Base-by-base conservation (phyloP, 345 rosid species). In the Populus pruinosa region DNA sequence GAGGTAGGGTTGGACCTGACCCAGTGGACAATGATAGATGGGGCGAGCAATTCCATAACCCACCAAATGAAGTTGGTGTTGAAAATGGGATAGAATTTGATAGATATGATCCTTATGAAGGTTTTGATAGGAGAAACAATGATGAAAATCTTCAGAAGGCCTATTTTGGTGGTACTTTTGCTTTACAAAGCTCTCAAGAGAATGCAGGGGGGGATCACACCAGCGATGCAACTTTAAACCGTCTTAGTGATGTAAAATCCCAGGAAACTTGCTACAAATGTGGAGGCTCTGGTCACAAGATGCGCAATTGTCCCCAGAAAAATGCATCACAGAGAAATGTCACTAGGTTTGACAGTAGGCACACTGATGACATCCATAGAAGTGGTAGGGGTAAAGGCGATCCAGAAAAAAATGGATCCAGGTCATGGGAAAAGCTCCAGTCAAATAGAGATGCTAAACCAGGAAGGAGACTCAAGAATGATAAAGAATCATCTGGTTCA, bases 231-330 rank as follows among this genome's bases (percentile, higher is more conserved):
- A 74, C 27, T 72, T 72, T 82, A 63, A 80, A 79, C 35, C 55
- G 25, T 36, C 29, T 69, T 67, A 66, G 49, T 41, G 67, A 68
- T 82, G 71, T 64, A 39, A 80, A 82, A 63, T n/a, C 13, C 10
- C 59, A 33, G 33, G 74, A 44, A 80, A 47, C 74, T 70, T 84
- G 90, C 77, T 87, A 80, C 55, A 72, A 31, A 53, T 82, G 88
- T 56, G 85, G 87, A 75, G 70, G 76, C 29, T 66, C 71, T 2
- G 87, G 85, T 83, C 87, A 85, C 75, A 87, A 79, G 76, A 82
- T 69, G 79, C 72, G 67, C 43, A 82, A 81, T 73, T 87, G 86
- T 79, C 78, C 85, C 29, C 31, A 5, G 35, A 66, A 31, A 84
- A 82, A n/a, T 49, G 23, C 69, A 69, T 75, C 76, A 39, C 36